These are phyloP conservation scores for Fomitopsis pinicola DNA, from an alignment of 1,284 basidiomycete species.

Conservation along the genomic window DNA sequence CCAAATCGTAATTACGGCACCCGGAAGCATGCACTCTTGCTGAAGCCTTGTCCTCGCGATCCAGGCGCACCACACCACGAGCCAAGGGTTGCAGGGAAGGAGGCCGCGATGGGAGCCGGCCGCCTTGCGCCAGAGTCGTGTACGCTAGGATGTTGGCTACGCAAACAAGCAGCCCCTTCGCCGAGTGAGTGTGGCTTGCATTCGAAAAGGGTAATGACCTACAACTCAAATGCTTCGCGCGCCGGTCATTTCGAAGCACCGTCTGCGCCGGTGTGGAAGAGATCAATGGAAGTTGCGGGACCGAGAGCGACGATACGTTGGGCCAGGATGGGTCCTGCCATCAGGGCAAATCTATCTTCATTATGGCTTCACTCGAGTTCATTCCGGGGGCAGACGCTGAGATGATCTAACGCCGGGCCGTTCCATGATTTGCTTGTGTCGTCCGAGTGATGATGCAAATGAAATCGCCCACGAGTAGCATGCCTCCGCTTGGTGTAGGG, in stretches of 20 bases:
- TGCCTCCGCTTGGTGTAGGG: not conserved
- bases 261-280: not conserved
- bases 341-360: not conserved
- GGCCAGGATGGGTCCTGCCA: not conserved
- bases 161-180: not conserved
- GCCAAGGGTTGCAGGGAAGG: not conserved
- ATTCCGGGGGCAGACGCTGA: not conserved
- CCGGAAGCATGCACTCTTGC: not conserved
- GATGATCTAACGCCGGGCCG: not conserved
- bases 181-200: not conserved
- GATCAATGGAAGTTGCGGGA: not conserved
- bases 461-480: not conserved
- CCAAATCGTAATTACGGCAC: not conserved
- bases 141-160: not conserved
- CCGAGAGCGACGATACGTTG: not conserved
- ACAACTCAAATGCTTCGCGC: not conserved
- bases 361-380: not conserved
- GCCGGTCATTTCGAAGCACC: not conserved
- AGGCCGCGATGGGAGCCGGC: not conserved
- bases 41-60: slow-evolving; percentile 1
- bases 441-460: not conserved
- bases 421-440: not conserved
- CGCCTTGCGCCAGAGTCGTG: not conserved
- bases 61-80: not conserved
- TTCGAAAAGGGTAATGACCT: not conserved